phyloP scores from a whole-genome alignment of 768 basidiomycete genomes.

The Suillus americanus region DNA sequence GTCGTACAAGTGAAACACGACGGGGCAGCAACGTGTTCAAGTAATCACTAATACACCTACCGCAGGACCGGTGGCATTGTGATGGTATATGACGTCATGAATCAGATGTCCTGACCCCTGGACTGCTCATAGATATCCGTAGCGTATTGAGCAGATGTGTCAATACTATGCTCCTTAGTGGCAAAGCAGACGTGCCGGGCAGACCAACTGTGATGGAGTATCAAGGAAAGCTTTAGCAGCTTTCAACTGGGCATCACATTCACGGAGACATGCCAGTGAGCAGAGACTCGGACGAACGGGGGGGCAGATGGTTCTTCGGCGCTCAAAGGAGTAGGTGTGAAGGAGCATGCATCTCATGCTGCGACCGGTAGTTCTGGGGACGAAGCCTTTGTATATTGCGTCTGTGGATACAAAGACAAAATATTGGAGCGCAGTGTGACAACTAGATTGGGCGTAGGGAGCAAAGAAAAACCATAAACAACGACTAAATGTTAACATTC shows the following conservation, averaged over 20 bases:
- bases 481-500: background rate
- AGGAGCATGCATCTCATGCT: background rate
- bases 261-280: constrained; percentile 79
- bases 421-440: background rate
- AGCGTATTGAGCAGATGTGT: constrained; percentile 92
- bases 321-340: background rate
- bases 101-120: constrained; percentile 79
- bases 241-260: constrained; percentile 82
- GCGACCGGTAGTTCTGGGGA: background rate
- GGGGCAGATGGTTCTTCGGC: constrained; percentile 88
- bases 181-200: constrained; percentile 93
- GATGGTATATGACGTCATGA: constrained; percentile 92
- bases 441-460: background rate
- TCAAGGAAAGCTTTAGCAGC: constrained; percentile 82
- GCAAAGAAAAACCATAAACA: background rate
- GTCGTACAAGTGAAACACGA: constrained; percentile 85
- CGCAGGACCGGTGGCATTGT: constrained; percentile 94
- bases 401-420: background rate
- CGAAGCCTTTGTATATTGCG: background rate
- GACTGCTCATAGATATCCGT: constrained; percentile 72
- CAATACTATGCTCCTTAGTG: constrained; percentile 92
- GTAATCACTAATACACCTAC: constrained; percentile 95
- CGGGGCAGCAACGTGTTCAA: constrained; percentile 88
- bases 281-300: constrained; percentile 90
- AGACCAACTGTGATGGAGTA: constrained; percentile 85